Evolutionary conservation across 2,329 filamentous ascomycete species (phyloP).

Genomic region (Colletotrichum kahawae): DNA sequence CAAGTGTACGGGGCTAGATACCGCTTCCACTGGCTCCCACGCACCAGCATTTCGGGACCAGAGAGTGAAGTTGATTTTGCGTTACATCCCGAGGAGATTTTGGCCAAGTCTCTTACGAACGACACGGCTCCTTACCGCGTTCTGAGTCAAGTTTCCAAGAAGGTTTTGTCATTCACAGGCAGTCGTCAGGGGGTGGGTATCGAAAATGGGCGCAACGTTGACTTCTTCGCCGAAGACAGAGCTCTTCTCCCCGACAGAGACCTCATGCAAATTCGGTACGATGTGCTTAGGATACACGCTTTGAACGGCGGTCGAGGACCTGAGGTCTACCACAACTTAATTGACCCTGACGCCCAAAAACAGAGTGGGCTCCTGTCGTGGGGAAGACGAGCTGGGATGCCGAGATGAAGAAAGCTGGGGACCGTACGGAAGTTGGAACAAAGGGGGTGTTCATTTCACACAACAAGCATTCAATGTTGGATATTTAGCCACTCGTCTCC

Average conservation of each 20-base stretch:
- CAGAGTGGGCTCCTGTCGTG: accelerated
- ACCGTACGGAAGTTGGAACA: accelerated
- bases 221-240: not conserved
- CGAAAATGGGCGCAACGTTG: not conserved
- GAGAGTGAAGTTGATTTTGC: not conserved
- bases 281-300: not conserved
- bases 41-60: not conserved
- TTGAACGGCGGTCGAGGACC: not conserved
- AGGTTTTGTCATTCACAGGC: accelerated
- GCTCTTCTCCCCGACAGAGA: not conserved
- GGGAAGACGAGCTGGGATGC: accelerated
- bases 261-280: not conserved
- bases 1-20: not conserved
- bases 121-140: not conserved
- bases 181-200: not conserved
- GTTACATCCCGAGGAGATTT: accelerated
- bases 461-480: not conserved
- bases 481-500: accelerated
- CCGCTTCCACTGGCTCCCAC: not conserved
- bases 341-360: accelerated
- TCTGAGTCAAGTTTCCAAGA: not conserved
- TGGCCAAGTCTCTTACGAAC: not conserved
- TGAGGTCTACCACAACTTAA: accelerated
- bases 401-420: not conserved
- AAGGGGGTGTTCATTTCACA: not conserved